A percentile compares a stretch with the other conserved stretches of the same genome.
Evolutionary conservation across 2,329 filamentous ascomycete genomes (phyloP).

Genomic region (Paraphaeosphaeria sporulosa): DNA sequence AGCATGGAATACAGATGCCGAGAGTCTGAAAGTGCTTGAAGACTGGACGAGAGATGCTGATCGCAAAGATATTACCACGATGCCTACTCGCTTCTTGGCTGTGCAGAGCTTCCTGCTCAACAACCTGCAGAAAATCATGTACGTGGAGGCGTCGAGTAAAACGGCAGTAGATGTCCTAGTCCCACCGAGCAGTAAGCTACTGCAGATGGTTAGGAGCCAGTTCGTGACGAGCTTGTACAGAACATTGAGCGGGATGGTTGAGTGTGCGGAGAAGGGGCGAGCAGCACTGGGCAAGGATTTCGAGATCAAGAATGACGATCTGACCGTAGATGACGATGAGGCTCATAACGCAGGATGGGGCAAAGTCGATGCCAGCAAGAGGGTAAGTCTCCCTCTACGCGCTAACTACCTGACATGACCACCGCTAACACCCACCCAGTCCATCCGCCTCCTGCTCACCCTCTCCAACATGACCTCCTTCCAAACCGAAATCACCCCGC

Average conservation of each 20-base stretch:
- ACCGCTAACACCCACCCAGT: constrained; percentile 59
- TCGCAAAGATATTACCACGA: constrained; percentile 84
- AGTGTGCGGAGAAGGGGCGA: constrained; percentile 84
- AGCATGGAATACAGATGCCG: constrained; percentile 92
- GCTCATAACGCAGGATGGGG: constrained; percentile 36
- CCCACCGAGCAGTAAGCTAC: constrained; percentile 83
- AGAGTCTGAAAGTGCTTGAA: constrained; percentile 90
- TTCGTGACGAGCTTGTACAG: constrained; percentile 96
- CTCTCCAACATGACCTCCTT: constrained; percentile 90
- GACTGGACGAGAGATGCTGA: constrained; percentile 90
- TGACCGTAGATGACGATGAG: constrained; percentile 48
- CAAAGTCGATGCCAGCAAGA: constrained; percentile 45
- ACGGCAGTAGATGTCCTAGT: constrained; percentile 81
- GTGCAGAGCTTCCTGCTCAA: constrained; percentile 83
- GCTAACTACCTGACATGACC: neutral
- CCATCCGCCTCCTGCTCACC: constrained; percentile 91
- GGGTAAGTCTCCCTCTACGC: constrained; percentile 32
- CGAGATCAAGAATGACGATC: constrained; percentile 60
- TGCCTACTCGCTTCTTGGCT: constrained; percentile 84
- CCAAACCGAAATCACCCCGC: constrained; percentile 81
- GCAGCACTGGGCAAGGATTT: constrained; percentile 67
- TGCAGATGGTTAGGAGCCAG: constrained; percentile 89
- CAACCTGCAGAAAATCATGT: constrained; percentile 94
- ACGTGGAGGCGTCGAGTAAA: constrained; percentile 84
- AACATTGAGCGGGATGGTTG: constrained; percentile 92